Conservation (phyloP, 495 filamentous ascomycete species). For the Aspergillus kassunensis region DNA sequence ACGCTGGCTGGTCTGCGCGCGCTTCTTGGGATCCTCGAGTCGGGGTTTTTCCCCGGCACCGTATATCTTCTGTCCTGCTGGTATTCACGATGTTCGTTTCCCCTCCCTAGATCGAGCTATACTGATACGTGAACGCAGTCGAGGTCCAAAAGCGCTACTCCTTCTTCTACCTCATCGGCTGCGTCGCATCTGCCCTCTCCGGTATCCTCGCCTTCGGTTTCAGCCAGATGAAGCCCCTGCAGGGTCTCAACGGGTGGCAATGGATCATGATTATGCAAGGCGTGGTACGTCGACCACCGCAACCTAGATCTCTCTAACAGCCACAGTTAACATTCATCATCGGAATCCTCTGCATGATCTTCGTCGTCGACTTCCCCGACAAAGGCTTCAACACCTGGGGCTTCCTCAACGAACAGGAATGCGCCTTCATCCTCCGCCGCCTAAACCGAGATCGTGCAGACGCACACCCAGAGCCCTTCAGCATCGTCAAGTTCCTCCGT, state of each 20-base stretch:
- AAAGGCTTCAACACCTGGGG: slow-evolving; percentile 25
- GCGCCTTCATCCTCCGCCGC: slow-evolving; percentile 34
- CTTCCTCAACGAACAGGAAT: slow-evolving; percentile 36
- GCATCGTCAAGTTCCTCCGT: slow-evolving; percentile 24
- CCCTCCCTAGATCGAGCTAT: not conserved
- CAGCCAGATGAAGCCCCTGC: slow-evolving; percentile 51
- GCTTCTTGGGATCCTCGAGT: slow-evolving; percentile 58
- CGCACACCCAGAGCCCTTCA: slow-evolving; percentile 26
- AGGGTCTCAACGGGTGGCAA: slow-evolving; percentile 53
- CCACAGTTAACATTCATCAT: slow-evolving; percentile 5
- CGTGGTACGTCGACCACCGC: slow-evolving; percentile 36
- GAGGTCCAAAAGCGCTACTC: slow-evolving; percentile 63
- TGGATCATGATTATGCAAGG: slow-evolving; percentile 66
- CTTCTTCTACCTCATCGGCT: slow-evolving; percentile 61
- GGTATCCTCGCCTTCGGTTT: slow-evolving; percentile 64
- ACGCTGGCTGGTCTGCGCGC: slow-evolving; percentile 50
- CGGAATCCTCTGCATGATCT: slow-evolving; percentile 7
- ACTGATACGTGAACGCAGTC: slow-evolving; percentile 19
- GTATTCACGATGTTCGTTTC: slow-evolving; percentile 51
- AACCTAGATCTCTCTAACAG: no score
- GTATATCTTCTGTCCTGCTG: slow-evolving; percentile 62
- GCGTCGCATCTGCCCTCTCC: slow-evolving; percentile 54
- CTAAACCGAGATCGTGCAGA: slow-evolving; percentile 36
- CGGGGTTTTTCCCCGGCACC: slow-evolving; percentile 60
- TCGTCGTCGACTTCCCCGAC: slow-evolving; percentile 50